Evolutionary conservation across 805 yeast genomes (phyloP), one percentile per base, ranked within the genome.

Genomic region (Maudiozyma serrabonitensis): DNA sequence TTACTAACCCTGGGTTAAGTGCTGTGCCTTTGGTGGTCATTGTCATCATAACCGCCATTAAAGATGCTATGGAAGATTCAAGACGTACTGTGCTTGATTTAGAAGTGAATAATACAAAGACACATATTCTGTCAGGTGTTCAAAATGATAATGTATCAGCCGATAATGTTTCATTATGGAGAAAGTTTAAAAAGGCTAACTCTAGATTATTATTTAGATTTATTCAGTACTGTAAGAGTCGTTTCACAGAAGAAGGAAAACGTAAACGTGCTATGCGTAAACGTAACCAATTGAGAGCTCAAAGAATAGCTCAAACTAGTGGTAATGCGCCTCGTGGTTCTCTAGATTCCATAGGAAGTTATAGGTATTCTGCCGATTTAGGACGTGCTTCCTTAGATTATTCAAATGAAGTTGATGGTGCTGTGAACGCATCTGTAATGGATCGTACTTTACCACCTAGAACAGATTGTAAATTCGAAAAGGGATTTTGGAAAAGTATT

Each of bases 41-140:
- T 67, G 87, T 86, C 25, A 63, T 72, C 9, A 75, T 86, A 43
- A 86, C 95, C 1, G 90, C 88, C 0, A 71, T 83, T 51, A 84
- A 84, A 58, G 95, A 86, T 67, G 93, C 87, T 1, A 68, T 86
- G 42, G 95, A 86, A 66, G 95, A 86, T 64, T 84, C 87, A 9
- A 72, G 88, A 64, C 75, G 95, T 68, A 81, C 88, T 0, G 71
- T 75, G 2, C 68, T 81, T 40, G 95, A 86, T 67, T 67, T 82
- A 62, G 88, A 85, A 64, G 79, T 86, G 37, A 86, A 86, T 63
- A 86, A 86, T 63, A 85, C 84, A 46, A 69, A 73, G 34, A 83
- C 89, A 0, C 88, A 84, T 62, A 78, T 83, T 43, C 69, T 85
- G 41, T 61, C 64, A 46, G 79, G 83, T 46, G 59, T 78, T 41